Evolutionary conservation across 192 early-diverging fungal genomes (phyloP).

Genomic region (Phlyctochytrium bullatum): DNA sequence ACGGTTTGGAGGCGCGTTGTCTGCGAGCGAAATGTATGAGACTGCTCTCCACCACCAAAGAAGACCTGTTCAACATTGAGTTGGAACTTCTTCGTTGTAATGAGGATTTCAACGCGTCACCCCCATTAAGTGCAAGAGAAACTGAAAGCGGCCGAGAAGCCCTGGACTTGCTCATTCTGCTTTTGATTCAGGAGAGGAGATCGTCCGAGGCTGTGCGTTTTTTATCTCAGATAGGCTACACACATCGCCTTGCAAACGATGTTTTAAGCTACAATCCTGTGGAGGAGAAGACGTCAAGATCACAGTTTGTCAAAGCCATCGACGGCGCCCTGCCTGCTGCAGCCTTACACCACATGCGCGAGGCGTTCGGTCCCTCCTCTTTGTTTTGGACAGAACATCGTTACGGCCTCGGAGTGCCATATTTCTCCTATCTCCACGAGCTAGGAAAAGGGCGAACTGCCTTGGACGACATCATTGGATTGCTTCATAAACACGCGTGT

Average conservation of each 20-base stretch:
- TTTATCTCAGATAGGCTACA: slow-evolving; percentile 8
- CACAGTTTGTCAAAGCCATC: slow-evolving; percentile 27
- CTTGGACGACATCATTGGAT: slow-evolving; percentile 20
- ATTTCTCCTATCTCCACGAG: slow-evolving; percentile 31
- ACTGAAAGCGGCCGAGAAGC: background rate
- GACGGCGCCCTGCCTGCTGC: slow-evolving; percentile 20
- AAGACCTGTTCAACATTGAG: background rate
- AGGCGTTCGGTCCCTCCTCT: slow-evolving; percentile 6
- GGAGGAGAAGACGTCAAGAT: background rate
- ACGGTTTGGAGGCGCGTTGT: background rate
- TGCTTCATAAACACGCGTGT: slow-evolving; percentile 6
- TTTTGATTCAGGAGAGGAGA: slow-evolving; percentile 10
- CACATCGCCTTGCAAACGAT: slow-evolving; percentile 10
- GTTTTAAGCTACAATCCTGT: slow-evolving; percentile 11
- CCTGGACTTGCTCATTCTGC: slow-evolving; percentile 14
- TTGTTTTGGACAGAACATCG: slow-evolving; percentile 28
- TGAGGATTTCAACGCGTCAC: background rate
- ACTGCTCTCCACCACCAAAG: background rate
- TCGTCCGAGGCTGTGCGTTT: slow-evolving; percentile 4
- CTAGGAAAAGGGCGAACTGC: slow-evolving; percentile 3
- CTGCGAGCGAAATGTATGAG: background rate
- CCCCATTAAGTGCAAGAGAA: slow-evolving; percentile 7
- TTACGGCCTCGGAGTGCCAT: slow-evolving; percentile 21
- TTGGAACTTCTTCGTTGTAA: slow-evolving; percentile 3
- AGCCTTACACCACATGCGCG: slow-evolving; percentile 13